Conservation (phyloP, 805 yeast genomes). For the Cyberlindnera veronae region DNA sequence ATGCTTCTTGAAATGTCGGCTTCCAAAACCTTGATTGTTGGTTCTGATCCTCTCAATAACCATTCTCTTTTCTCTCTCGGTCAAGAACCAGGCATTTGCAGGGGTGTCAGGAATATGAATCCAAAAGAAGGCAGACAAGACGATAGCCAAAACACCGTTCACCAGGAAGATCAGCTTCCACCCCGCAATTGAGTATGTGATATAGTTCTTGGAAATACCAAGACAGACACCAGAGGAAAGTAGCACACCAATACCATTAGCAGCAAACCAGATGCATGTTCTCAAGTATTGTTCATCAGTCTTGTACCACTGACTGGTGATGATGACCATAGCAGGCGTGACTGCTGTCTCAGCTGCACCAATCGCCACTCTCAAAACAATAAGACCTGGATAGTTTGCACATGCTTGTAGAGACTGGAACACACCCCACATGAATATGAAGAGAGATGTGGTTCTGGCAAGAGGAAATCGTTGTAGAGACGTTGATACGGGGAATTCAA, state of each 20-base stretch:
- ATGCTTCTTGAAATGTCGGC: conserved; percentile 46
- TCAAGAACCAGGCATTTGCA: conserved; percentile 43
- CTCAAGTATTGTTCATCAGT: conserved; percentile 41
- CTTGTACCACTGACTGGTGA: conserved; percentile 58
- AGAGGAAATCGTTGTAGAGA: conserved; percentile 54
- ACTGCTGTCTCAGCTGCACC: conserved; percentile 52
- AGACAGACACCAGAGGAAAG: conserved; percentile 53
- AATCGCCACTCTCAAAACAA: conserved; percentile 43
- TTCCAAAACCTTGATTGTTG: conserved; percentile 58
- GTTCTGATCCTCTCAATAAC: conserved; percentile 50
- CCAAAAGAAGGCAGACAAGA: conserved; percentile 44
- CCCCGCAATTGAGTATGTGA: conserved; percentile 38
- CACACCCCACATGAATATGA: conserved; percentile 58
- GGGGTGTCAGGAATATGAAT: conserved; percentile 58
- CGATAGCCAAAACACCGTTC: conserved; percentile 55
- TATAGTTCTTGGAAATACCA: conserved; percentile 40
- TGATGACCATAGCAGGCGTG: conserved; percentile 52
- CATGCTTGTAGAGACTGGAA: conserved; percentile 48
- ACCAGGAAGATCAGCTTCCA: conserved; percentile 62
- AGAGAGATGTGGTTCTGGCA: conserved; percentile 43
- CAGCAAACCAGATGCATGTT: conserved; percentile 41
- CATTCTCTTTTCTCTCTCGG: conserved; percentile 41
- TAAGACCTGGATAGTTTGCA: conserved; percentile 33
- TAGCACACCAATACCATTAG: conserved; percentile 44
- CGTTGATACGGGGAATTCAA: conserved; percentile 46